Conservation (phyloP, 2,329 filamentous ascomycete genomes). For the Shiraia bambusicola region DNA sequence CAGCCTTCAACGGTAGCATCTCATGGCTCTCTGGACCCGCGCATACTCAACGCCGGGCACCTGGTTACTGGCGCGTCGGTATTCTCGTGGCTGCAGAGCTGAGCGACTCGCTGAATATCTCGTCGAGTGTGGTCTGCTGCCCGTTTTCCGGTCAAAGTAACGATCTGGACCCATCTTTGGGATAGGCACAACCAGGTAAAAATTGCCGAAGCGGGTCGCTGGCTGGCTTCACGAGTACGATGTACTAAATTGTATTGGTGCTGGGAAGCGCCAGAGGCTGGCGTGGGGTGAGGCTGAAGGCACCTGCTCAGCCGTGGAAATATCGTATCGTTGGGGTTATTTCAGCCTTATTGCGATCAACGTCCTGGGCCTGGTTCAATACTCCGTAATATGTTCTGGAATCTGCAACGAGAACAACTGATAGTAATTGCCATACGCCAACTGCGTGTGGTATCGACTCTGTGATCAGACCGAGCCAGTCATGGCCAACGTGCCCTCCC, state of each 20-base stretch:
- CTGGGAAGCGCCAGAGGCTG: constrained; percentile 8
- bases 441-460: neutral
- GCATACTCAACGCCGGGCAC: constrained; percentile 1
- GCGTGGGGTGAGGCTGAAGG: constrained; percentile 19
- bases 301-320: no score
- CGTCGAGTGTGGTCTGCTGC: constrained; percentile 1
- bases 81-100: constrained; percentile 3
- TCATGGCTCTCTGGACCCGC: neutral
- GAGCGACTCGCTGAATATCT: constrained; percentile 5
- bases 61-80: constrained; percentile 2
- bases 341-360: neutral
- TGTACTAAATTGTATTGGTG: constrained; percentile 6
- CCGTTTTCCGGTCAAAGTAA: constrained; percentile 3
- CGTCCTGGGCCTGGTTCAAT: no score
- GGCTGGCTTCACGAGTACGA: constrained; percentile 1
- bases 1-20: neutral
- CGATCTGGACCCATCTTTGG: constrained; percentile 6
- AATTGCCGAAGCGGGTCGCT: neutral
- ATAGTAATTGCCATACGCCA: constrained; percentile 1
- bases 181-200: constrained; percentile 1
- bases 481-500: constrained; percentile 35
- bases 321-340: neutral
- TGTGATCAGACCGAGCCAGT: neutral
- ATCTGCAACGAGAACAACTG: neutral
- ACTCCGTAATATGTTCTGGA: no score